Evolutionary conservation across 495 filamentous ascomycete genomes (phyloP).

Genomic region (Pyronema omphalodes): DNA sequence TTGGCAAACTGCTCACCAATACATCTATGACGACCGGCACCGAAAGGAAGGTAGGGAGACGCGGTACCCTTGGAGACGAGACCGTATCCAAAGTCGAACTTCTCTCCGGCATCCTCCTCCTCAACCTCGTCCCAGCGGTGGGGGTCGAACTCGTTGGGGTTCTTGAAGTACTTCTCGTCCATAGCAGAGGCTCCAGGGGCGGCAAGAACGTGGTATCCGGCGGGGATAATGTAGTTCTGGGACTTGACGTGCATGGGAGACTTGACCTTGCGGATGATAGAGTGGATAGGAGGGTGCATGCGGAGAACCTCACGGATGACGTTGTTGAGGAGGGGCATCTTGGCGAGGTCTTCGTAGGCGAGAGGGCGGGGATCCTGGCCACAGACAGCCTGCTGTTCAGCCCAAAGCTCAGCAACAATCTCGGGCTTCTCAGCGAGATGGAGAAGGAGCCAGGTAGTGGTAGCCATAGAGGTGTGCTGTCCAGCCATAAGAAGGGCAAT

Average conservation of each 20-base stretch:
- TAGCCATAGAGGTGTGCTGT: slow-evolving; percentile 72
- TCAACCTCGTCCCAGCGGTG: slow-evolving; percentile 47
- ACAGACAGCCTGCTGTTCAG: slow-evolving; percentile 48
- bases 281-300: slow-evolving; percentile 65
- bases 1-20: slow-evolving; percentile 97
- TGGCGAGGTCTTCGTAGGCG: slow-evolving; percentile 45
- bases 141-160: slow-evolving; percentile 68
- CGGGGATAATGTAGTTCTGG: slow-evolving; percentile 61
- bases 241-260: slow-evolving; percentile 58
- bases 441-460: slow-evolving; percentile 63
- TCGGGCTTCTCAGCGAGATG: slow-evolving; percentile 55
- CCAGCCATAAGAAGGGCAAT: slow-evolving; percentile 80
- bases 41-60: slow-evolving; percentile 86
- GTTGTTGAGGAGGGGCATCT: slow-evolving; percentile 48
- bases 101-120: slow-evolving; percentile 46
- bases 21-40: slow-evolving; percentile 80
- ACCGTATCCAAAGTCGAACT: slow-evolving; percentile 88
- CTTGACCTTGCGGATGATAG: slow-evolving; percentile 72
- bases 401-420: slow-evolving; percentile 54
- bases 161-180: slow-evolving; percentile 56
- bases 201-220: slow-evolving; percentile 55
- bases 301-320: slow-evolving; percentile 68
- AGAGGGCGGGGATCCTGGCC: slow-evolving; percentile 46
- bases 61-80: slow-evolving; percentile 68
- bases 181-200: slow-evolving; percentile 61